Evolutionary conservation across 495 filamentous ascomycete genomes (phyloP).

Genomic region (Pyronema omphalodes): DNA sequence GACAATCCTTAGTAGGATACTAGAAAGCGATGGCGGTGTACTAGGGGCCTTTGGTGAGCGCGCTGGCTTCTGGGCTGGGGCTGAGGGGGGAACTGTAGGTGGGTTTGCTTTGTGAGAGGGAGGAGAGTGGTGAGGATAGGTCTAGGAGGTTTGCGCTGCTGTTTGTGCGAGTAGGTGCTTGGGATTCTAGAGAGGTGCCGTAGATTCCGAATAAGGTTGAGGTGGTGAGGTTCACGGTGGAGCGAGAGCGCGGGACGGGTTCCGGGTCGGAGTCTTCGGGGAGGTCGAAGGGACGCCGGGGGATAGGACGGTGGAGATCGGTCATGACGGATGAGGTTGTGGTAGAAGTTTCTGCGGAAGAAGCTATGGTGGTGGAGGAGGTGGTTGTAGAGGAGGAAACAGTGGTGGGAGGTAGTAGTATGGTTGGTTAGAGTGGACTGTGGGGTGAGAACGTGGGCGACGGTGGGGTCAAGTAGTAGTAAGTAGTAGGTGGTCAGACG

Average conservation of each 20-base stretch:
- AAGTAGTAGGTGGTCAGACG: too few relatives aligned
- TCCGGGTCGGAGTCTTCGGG: constrained; percentile 32
- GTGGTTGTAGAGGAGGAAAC: background rate
- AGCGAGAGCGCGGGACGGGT: constrained; percentile 27
- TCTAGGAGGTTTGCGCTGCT: background rate
- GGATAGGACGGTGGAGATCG: constrained; percentile 49
- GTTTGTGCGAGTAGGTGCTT: constrained; percentile 21
- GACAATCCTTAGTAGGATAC: constrained; percentile 29
- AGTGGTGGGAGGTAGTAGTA: too few relatives aligned
- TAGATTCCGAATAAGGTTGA: constrained; percentile 88
- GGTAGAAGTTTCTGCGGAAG: background rate
- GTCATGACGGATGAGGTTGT: constrained; percentile 10
- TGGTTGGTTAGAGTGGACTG: too few relatives aligned
- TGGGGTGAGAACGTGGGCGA: too few relatives aligned
- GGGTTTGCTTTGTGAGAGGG: background rate
- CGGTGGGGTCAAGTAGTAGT: too few relatives aligned
- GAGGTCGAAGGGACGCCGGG: constrained; percentile 56
- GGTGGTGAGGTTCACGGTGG: constrained; percentile 69
- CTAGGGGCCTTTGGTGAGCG: too few relatives aligned
- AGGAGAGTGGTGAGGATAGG: background rate
- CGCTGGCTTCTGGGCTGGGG: too few relatives aligned
- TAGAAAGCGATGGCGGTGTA: background rate
- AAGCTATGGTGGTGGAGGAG: background rate
- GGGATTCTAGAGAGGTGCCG: constrained; percentile 34
- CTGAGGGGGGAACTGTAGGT: too few relatives aligned